Evolutionary conservation across 2,329 filamentous ascomycete genomes (phyloP).

Genomic region (Achaetomium macrosporum): DNA sequence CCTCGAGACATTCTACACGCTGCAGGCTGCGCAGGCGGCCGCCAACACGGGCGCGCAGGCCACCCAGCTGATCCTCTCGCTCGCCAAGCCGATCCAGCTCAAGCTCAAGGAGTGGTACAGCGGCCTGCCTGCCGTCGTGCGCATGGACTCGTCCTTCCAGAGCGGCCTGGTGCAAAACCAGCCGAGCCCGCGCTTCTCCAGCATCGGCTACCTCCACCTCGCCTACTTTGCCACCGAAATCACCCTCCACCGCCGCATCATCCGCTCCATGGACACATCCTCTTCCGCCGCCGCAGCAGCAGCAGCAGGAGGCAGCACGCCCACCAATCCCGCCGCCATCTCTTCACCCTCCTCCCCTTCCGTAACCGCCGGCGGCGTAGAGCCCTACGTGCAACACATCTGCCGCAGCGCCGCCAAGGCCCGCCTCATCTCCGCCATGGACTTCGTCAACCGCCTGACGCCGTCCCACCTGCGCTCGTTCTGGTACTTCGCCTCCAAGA

Average conservation of each 20-base stretch:
- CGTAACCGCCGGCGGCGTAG: conserved; percentile 35
- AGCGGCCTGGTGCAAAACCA: conserved; percentile 30
- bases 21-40: conserved; percentile 67
- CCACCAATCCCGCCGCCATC: conserved; percentile 14
- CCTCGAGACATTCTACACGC: conserved; percentile 75
- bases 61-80: conserved; percentile 64
- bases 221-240: conserved; percentile 94
- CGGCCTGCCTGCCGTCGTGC: conserved; percentile 54
- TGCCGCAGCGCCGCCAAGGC: conserved; percentile 92
- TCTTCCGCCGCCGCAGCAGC: conserved; percentile 27
- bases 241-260: conserved; percentile 83
- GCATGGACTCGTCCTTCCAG: conserved; percentile 58
- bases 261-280: conserved; percentile 61
- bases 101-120: conserved; percentile 80
- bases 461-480: conserved; percentile 83
- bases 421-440: conserved; percentile 90
- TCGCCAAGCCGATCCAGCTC: conserved; percentile 76
- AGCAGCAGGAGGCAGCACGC: neutral
- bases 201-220: conserved; percentile 75
- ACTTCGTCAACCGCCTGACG: conserved; percentile 89
- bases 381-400: conserved; percentile 83
- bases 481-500: conserved; percentile 85
- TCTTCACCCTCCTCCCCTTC: neutral
- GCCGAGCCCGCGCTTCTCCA: conserved; percentile 44
- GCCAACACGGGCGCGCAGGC: conserved; percentile 61